Base-by-base conservation (phyloP, 352 stramenopile genomes). In the Phytophthora megakarya region DNA sequence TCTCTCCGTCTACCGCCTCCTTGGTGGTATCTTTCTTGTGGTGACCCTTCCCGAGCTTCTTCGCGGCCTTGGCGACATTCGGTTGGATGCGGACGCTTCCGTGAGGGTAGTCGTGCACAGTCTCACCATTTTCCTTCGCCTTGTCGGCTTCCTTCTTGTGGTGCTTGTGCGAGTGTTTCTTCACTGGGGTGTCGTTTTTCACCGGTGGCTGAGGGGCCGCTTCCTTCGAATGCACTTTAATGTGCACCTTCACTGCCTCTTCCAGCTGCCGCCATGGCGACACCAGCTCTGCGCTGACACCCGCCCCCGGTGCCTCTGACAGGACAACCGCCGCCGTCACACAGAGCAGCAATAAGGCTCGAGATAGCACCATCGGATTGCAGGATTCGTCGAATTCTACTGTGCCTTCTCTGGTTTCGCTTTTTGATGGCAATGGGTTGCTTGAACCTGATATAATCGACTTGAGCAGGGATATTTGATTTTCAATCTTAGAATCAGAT, bases 341-440 rank as follows among this genome's bases (percentile, higher is more conserved):
- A 44, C 73, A 83, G 40, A 84, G 37, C 54, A 87, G 23, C 39
- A 71, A 44, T 32, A 81, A 33, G 23, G 40, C 40, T 65, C 70
- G 62, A 70, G 75, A 68, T 23, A 84, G 39, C 28, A 84, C 52
- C 73, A 84, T 84, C 12, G 22, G 38, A 1, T 15, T 26, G n/a
- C 8, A 40, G 16, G 19, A 71, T 62, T 37, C 49, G 26, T 53
- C 12, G 33, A 53, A 51, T 59, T 69, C 26, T 10, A 49, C 40
- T 50, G 38, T 58, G 40, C 16, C 21, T 47, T 50, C 32, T 16
- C 22, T 58, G n/a, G 18, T 46, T 65, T 58, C 12, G 30, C 33
- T 65, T 67, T n/a, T n/a, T 30, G 26, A 12, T 47, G 7, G 30
- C 23, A 62, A 19, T 71, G 61, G 58, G 51, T 72, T 72, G 15